Percentiles rank a stretch among this genome's conserved stretches.
phyloP scores from a whole-genome alignment of 2,329 filamentous ascomycete species.

The Peltaster fructicola region DNA sequence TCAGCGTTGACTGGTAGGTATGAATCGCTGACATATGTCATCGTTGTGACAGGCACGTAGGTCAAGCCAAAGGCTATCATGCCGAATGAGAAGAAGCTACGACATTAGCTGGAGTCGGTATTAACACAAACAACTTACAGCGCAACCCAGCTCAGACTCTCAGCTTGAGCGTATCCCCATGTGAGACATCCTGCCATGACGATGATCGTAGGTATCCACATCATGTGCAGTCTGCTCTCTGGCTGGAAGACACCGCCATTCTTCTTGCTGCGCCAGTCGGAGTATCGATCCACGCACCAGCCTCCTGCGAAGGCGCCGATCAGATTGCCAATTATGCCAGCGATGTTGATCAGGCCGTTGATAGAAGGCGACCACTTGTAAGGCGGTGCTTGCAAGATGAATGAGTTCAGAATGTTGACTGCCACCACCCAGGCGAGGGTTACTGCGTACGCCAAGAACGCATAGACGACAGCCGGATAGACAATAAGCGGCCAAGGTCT shows the following conservation, averaged over 20 bases:
- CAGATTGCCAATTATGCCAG: constrained; percentile 26
- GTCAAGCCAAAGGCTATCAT: constrained; percentile 28
- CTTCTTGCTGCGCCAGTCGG: constrained; percentile 22
- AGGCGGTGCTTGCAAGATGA: constrained; percentile 23
- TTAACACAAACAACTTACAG: constrained; percentile 9
- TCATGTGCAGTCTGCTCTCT: constrained; percentile 25
- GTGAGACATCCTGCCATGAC: constrained; percentile 26
- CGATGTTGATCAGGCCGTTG: constrained; percentile 24
- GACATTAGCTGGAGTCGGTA: neutral
- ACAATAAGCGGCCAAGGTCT: constrained; percentile 21
- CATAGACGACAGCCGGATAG: constrained; percentile 21
- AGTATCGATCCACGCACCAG: constrained; percentile 25
- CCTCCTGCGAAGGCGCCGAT: constrained; percentile 26
- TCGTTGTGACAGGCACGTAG: constrained; percentile 25
- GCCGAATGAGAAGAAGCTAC: constrained; percentile 27
- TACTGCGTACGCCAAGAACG: constrained; percentile 22
- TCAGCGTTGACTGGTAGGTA: constrained; percentile 21
- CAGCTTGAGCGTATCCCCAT: constrained; percentile 28
- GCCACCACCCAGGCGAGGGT: constrained; percentile 21
- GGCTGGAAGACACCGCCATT: constrained; percentile 29
- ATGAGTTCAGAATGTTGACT: constrained; percentile 23
- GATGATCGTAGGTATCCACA: constrained; percentile 24
- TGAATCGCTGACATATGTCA: constrained; percentile 27
- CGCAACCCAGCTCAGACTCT: constrained; percentile 25
- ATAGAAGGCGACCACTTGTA: constrained; percentile 21